Percentiles rank a stretch among this genome's conserved stretches.
Evolutionary conservation across 306 rosid species (phyloP).

Genomic region (Rubus parviflorus): DNA sequence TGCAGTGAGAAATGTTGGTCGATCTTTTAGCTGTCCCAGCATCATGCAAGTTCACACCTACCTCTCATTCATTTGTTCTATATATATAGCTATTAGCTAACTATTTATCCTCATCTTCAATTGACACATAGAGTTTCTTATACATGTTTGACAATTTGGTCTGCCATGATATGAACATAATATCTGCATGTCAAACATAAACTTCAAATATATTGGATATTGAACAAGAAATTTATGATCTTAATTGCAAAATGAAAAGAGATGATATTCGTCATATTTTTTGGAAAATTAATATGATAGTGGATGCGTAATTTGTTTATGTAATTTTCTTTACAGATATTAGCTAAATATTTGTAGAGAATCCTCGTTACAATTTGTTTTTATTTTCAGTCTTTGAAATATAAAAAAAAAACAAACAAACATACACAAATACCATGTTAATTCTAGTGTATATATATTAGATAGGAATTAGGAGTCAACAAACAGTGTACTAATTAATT

Average conservation of each 20-base stretch:
- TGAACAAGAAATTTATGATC: too few relatives aligned
- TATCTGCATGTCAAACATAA: background rate
- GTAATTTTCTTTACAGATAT: too few relatives aligned
- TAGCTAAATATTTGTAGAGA: too few relatives aligned
- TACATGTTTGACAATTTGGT: background rate
- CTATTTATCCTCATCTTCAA: background rate
- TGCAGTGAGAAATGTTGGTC: background rate
- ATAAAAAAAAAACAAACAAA: too few relatives aligned
- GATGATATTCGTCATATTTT: too few relatives aligned
- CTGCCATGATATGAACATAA: background rate
- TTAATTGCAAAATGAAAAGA: too few relatives aligned
- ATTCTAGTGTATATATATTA: too few relatives aligned
- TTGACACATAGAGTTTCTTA: conserved; percentile 4
- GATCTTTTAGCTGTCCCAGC: background rate
- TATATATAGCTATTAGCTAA: background rate
- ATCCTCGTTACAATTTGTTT: too few relatives aligned
- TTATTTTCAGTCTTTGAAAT: too few relatives aligned
- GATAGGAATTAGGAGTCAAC: background rate
- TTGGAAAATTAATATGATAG: too few relatives aligned
- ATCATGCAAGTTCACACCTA: background rate
- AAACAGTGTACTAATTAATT: background rate
- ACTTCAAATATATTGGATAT: background rate
- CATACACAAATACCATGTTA: too few relatives aligned
- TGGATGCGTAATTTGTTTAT: too few relatives aligned
- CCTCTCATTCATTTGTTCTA: background rate